Evolutionary conservation across 495 filamentous ascomycete species (phyloP).

Genomic region (Pyrenula aspistea): DNA sequence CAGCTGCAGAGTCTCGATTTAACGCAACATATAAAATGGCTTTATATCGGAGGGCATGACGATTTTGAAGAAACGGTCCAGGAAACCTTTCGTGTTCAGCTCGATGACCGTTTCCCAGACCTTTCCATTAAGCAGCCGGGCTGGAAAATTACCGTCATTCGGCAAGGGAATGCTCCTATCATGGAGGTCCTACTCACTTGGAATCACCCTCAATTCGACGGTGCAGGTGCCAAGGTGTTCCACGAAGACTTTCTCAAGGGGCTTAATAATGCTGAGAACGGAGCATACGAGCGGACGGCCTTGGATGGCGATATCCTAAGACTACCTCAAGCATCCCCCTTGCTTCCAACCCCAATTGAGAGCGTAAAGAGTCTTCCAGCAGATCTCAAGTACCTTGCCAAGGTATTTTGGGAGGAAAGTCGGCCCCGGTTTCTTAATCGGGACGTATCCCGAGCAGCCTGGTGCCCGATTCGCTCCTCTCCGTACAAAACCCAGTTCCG

Average conservation of each 20-base stretch:
- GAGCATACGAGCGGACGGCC: conserved; percentile 23
- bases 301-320: conserved; percentile 2
- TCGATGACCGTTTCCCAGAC: conserved; percentile 7
- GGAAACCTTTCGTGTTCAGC: conserved; percentile 6
- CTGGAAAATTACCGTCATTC: conserved; percentile 7
- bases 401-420: no score
- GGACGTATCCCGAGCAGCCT: no score
- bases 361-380: conserved; percentile 1
- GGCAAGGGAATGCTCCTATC: neutral
- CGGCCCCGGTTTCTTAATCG: no score
- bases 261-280: no score
- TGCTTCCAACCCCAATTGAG: conserved; percentile 3
- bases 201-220: conserved; percentile 10
- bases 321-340: conserved; percentile 2
- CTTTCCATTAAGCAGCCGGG: conserved; percentile 7
- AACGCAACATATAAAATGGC: conserved; percentile 3
- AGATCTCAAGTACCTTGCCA: no score
- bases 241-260: conserved; percentile 32
- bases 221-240: conserved; percentile 4
- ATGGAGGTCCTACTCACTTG: conserved; percentile 6
- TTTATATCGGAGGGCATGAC: no score
- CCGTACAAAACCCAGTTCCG: no score
- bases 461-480: no score
- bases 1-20: conserved; percentile 4
- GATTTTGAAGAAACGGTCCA: conserved; percentile 6